Conservation (phyloP, 2,329 filamentous ascomycete genomes). For the Cercospora sojina region DNA sequence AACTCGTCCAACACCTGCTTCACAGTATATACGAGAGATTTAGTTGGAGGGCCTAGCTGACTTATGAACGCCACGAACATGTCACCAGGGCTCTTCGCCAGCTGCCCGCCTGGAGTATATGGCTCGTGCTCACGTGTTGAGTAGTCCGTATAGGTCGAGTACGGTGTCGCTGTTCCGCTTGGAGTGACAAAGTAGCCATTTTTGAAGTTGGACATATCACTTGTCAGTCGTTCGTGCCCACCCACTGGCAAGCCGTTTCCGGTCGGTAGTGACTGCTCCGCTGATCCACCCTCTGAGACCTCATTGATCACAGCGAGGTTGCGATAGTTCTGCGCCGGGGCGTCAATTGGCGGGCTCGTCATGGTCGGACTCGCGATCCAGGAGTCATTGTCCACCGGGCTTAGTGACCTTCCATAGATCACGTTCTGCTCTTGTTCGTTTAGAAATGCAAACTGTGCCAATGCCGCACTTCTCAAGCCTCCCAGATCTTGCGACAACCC, state of each 20-base stretch:
- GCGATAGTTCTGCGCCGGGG: slow-evolving; percentile 28
- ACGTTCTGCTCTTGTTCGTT: slow-evolving; percentile 53
- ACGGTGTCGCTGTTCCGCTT: slow-evolving; percentile 20
- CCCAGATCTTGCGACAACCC: slow-evolving; percentile 84
- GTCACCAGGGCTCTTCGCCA: slow-evolving; percentile 57
- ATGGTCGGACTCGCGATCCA: slow-evolving; percentile 19
- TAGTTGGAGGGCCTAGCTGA: slow-evolving; percentile 89
- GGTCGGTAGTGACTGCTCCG: slow-evolving; percentile 6
- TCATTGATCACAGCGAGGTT: slow-evolving; percentile 47
- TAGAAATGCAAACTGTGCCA: slow-evolving; percentile 82
- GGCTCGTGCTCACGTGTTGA: slow-evolving; percentile 11
- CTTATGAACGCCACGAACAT: slow-evolving; percentile 91
- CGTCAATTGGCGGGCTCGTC: slow-evolving; percentile 9
- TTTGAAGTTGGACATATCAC: background rate
- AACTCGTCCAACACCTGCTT: slow-evolving; percentile 85
- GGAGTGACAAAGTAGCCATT: slow-evolving; percentile 23
- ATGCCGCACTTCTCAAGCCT: slow-evolving; percentile 82
- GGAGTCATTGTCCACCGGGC: slow-evolving; percentile 7
- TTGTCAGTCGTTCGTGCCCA: background rate
- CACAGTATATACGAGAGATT: slow-evolving; percentile 88
- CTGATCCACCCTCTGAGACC: slow-evolving; percentile 34
- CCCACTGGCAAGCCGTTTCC: slow-evolving; percentile 10
- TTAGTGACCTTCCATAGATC: slow-evolving; percentile 8
- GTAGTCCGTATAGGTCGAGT: slow-evolving; percentile 19
- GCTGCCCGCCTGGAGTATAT: slow-evolving; percentile 11